phyloP scores from a whole-genome alignment of 305 asterid species.

The Solanum hybrid region DNA sequence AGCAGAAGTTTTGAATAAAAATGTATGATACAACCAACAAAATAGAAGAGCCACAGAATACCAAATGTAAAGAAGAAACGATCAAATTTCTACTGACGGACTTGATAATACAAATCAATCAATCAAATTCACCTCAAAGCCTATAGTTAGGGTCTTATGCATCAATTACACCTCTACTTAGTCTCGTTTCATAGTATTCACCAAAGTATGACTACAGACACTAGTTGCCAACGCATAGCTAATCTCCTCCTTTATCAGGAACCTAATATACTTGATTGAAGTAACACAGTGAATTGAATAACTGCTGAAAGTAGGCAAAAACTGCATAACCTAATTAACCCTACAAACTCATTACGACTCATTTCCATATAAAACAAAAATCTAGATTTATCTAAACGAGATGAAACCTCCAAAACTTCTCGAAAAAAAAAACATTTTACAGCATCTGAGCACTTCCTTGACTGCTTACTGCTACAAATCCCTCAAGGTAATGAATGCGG shows the following conservation, averaged over 20 bases:
- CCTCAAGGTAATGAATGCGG: background rate
- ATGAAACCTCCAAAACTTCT: background rate
- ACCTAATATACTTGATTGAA: background rate
- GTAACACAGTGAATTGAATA: background rate
- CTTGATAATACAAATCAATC: background rate
- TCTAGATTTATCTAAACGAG: background rate
- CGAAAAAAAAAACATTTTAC: background rate
- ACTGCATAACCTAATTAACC: background rate
- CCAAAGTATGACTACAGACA: background rate
- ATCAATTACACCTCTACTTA: background rate
- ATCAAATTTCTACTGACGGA: background rate
- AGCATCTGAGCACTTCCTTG: background rate
- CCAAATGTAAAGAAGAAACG: background rate
- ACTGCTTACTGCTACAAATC: background rate
- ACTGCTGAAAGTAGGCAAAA: background rate
- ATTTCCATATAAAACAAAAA: background rate
- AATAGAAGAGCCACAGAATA: background rate
- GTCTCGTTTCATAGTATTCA: background rate
- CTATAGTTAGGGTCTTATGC: background rate
- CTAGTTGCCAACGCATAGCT: background rate
- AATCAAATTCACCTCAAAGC: background rate
- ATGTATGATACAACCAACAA: background rate
- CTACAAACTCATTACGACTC: background rate
- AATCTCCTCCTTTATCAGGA: background rate
- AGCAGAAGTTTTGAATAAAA: background rate